These are phyloP conservation scores for Gaultheria prostrata DNA, from an alignment of 148 eudicot genomes.

Conservation along the genomic window DNA sequence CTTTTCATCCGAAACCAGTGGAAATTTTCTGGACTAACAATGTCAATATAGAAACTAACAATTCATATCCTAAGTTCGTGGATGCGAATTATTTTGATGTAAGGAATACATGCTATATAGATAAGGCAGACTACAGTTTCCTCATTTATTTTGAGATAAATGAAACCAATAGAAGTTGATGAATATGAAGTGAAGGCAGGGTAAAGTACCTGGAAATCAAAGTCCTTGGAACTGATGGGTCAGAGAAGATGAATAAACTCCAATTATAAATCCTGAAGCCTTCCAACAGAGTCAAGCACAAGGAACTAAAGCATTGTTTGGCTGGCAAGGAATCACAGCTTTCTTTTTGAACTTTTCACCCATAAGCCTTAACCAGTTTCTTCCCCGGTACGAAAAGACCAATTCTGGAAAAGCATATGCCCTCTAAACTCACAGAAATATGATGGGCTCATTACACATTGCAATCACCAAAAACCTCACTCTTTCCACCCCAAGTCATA, in stretches of 20 bases:
- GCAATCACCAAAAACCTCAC: not conserved
- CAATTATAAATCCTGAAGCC: slow-evolving; percentile 31
- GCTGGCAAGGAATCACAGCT: slow-evolving; percentile 33
- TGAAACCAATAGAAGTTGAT: not conserved
- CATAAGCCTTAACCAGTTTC: slow-evolving; percentile 24
- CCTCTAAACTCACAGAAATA: too few relatives aligned
- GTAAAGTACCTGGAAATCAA: slow-evolving; percentile 36
- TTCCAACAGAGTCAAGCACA: slow-evolving; percentile 19
- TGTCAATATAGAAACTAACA: not conserved
- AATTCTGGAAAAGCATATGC: not conserved
- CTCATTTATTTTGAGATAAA: not conserved
- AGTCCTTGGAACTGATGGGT: slow-evolving; percentile 18
- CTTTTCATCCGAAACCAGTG: not conserved
- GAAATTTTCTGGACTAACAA: not conserved
- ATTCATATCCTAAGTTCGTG: not conserved
- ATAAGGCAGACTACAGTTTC: not conserved
- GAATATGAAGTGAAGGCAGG: slow-evolving; percentile 1
- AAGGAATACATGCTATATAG: not conserved
- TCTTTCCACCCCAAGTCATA: not conserved
- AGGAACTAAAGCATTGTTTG: slow-evolving; percentile 21
- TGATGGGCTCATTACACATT: too few relatives aligned
- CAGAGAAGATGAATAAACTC: slow-evolving; percentile 21
- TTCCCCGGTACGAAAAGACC: slow-evolving; percentile 31
- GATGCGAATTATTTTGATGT: not conserved
- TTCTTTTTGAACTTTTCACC: slow-evolving; percentile 22